Conservation (phyloP, 2,329 filamentous ascomycete genomes). For the Paecilomyces formosus region DNA sequence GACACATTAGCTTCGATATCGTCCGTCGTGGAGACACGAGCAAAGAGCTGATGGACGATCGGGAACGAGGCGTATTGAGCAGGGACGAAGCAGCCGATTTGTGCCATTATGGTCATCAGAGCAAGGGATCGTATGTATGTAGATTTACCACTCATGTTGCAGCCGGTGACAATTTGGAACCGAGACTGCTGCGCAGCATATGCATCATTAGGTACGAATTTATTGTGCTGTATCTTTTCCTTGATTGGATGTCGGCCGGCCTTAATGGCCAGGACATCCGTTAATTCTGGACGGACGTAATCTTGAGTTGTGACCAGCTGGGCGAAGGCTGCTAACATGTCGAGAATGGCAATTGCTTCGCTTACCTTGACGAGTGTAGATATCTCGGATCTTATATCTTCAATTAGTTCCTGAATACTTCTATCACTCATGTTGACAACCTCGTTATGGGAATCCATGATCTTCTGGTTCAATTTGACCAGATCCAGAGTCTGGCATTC, state of each 20-base stretch:
- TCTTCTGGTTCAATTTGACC: slow-evolving; percentile 70
- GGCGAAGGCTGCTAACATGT: slow-evolving; percentile 74
- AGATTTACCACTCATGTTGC: slow-evolving; percentile 97
- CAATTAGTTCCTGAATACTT: slow-evolving; percentile 64
- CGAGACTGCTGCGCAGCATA: slow-evolving; percentile 73
- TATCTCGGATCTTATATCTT: slow-evolving; percentile 63
- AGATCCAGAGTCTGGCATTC: slow-evolving; percentile 85
- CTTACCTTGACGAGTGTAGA: slow-evolving; percentile 73
- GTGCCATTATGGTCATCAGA: slow-evolving; percentile 83
- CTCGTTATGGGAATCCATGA: slow-evolving; percentile 75
- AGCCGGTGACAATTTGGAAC: slow-evolving; percentile 90
- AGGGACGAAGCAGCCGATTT: slow-evolving; percentile 85
- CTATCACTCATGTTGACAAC: slow-evolving; percentile 75
- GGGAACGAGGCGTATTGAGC: slow-evolving; percentile 76
- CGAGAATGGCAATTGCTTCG: slow-evolving; percentile 76
- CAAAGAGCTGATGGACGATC: slow-evolving; percentile 76
- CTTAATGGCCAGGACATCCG: slow-evolving; percentile 63
- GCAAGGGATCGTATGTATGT: slow-evolving; percentile 87
- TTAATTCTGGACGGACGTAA: slow-evolving; percentile 63
- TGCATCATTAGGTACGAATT: slow-evolving; percentile 82
- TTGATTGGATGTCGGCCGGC: slow-evolving; percentile 70
- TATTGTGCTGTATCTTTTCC: slow-evolving; percentile 61
- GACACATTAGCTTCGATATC: slow-evolving; percentile 85
- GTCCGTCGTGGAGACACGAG: slow-evolving; percentile 79
- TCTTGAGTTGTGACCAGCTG: slow-evolving; percentile 62